Conservation (phyloP, 2,329 filamentous ascomycete genomes). For the Leptographium procerum region DNA sequence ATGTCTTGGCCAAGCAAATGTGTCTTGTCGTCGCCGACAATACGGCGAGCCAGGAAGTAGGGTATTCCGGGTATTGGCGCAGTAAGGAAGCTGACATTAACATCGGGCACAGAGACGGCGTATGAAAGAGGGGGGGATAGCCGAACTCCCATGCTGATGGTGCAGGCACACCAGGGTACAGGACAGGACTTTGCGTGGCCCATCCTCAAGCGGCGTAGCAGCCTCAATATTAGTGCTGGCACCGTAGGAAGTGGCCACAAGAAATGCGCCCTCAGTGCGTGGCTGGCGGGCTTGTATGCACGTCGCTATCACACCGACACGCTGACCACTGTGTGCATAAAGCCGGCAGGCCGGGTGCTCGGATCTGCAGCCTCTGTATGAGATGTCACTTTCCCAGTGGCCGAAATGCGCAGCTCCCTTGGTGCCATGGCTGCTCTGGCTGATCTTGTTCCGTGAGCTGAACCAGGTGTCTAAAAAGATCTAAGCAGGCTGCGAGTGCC, state of each 20-base stretch:
- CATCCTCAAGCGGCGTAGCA: slow-evolving; percentile 14
- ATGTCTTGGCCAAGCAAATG: no score
- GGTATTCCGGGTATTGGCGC: no score
- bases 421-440: slow-evolving; percentile 1
- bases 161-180: slow-evolving; percentile 28
- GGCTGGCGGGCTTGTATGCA: no score
- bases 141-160: no score
- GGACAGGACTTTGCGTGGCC: slow-evolving; percentile 28
- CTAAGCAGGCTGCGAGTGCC: neutral
- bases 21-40: no score
- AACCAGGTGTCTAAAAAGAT: neutral
- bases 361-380: slow-evolving; percentile 24
- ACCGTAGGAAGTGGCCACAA: slow-evolving; percentile 27
- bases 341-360: slow-evolving; percentile 21
- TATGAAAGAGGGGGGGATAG: no score
- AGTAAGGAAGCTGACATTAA: no score
- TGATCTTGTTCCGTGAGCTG: neutral
- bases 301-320: neutral
- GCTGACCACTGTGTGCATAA: slow-evolving; percentile 18
- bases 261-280: slow-evolving; percentile 20
- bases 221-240: slow-evolving; percentile 33
- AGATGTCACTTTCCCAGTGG: slow-evolving; percentile 28
- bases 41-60: no score
- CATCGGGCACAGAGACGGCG: no score
- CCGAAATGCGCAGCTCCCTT: slow-evolving; percentile 23